phyloP scores from a whole-genome alignment of 2,329 filamentous ascomycete genomes.

The Davidsoniella australis region DNA sequence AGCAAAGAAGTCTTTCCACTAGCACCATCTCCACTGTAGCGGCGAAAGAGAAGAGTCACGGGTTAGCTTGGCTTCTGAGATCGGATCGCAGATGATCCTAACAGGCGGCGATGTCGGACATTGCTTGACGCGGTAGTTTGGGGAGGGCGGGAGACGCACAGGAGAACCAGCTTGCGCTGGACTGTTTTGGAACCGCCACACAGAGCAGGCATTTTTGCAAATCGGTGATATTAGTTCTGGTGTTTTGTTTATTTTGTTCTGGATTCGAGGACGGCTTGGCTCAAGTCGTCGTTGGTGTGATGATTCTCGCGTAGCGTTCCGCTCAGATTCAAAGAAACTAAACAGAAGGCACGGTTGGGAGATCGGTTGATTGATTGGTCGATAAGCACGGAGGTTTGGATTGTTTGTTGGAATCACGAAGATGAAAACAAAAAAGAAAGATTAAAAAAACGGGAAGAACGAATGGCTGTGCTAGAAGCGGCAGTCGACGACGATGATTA shows the following conservation, averaged over 20 bases:
- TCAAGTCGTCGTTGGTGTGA: no score
- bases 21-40: conserved; percentile 73
- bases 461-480: background rate
- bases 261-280: no score
- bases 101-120: background rate
- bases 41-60: background rate
- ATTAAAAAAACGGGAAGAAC: background rate
- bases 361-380: no score
- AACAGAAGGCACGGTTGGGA: no score
- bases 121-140: background rate
- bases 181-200: conserved; percentile 69
- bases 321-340: no score
- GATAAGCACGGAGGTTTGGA: background rate
- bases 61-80: background rate
- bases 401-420: background rate
- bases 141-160: conserved; percentile 32
- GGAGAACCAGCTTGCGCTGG: conserved; percentile 87
- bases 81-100: background rate
- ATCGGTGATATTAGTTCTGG: no score
- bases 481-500: background rate
- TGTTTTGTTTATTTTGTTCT: no score
- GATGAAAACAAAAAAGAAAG: background rate
- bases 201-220: conserved; percentile 18
- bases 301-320: no score
- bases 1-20: conserved; percentile 93